Evolutionary conservation across 331 rosid genomes (phyloP).

Genomic region (Saraca asoca): DNA sequence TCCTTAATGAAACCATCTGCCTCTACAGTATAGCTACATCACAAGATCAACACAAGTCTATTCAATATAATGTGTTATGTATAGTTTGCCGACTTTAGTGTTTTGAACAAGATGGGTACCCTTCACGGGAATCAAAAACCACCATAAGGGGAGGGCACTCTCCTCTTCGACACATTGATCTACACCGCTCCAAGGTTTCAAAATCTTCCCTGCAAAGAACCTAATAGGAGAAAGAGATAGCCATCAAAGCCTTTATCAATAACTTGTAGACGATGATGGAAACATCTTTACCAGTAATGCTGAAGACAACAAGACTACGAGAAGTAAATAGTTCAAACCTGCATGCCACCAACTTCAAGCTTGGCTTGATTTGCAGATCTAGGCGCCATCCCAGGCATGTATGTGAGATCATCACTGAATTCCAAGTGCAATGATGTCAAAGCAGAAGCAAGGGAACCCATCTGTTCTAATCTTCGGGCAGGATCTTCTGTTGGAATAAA

Average conservation of each 20-base stretch:
- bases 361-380: slow-evolving; percentile 60
- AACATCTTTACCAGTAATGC: not conserved
- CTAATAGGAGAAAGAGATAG: slow-evolving; percentile 44
- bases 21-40: slow-evolving; percentile 73
- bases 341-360: slow-evolving; percentile 83
- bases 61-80: slow-evolving; percentile 30
- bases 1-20: slow-evolving; percentile 80
- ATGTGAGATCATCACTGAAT: slow-evolving; percentile 70
- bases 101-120: slow-evolving; percentile 60
- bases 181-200: slow-evolving; percentile 69
- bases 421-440: slow-evolving; percentile 62
- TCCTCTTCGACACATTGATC: slow-evolving; percentile 65
- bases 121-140: slow-evolving; percentile 73
- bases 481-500: slow-evolving; percentile 71
- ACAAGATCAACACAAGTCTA: slow-evolving; percentile 41
- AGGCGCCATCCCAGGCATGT: slow-evolving; percentile 64
- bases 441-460: slow-evolving; percentile 82
- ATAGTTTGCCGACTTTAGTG: slow-evolving; percentile 29
- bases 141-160: slow-evolving; percentile 74
- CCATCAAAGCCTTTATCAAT: slow-evolving; percentile 16
- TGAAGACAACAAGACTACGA: slow-evolving; percentile 13
- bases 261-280: slow-evolving; percentile 19
- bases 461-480: slow-evolving; percentile 61
- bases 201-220: slow-evolving; percentile 66
- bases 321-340: slow-evolving; percentile 50